These are phyloP conservation scores for Kondoa malvinella DNA, from an alignment of 768 basidiomycete species.

Conservation along the genomic window DNA sequence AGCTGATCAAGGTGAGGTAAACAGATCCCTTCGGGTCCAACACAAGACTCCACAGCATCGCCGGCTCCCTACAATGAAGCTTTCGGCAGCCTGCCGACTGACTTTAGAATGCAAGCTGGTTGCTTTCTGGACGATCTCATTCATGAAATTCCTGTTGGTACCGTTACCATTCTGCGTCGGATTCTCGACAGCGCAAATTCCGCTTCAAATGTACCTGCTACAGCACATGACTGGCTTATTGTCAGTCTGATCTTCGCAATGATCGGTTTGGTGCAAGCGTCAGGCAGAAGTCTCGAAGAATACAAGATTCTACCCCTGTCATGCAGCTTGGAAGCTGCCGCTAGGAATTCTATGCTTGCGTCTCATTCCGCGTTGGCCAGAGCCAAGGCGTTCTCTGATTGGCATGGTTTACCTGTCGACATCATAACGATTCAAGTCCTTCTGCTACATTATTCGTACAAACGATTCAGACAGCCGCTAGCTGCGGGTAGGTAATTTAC, in stretches of 20 bases:
- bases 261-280: background rate
- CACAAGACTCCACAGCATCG: too few relatives aligned
- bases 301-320: background rate
- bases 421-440: background rate
- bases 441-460: background rate
- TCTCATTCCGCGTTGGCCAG: background rate
- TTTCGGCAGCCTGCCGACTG: background rate
- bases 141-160: background rate
- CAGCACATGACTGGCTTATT: background rate
- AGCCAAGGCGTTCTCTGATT: background rate
- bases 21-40: too few relatives aligned
- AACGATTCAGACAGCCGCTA: background rate
- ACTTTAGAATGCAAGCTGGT: background rate
- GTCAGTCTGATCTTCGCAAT: background rate
- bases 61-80: background rate
- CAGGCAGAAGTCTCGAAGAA: background rate
- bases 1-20: too few relatives aligned
- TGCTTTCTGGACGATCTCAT: background rate
- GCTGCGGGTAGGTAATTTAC: background rate
- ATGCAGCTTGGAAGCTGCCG: background rate
- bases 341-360: background rate
- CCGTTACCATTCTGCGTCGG: background rate
- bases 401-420: background rate
- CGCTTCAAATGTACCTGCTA: background rate
- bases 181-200: background rate